phyloP scores from a whole-genome alignment of 2,329 filamentous ascomycete species.

The Chaetomiaceae sp. region DNA sequence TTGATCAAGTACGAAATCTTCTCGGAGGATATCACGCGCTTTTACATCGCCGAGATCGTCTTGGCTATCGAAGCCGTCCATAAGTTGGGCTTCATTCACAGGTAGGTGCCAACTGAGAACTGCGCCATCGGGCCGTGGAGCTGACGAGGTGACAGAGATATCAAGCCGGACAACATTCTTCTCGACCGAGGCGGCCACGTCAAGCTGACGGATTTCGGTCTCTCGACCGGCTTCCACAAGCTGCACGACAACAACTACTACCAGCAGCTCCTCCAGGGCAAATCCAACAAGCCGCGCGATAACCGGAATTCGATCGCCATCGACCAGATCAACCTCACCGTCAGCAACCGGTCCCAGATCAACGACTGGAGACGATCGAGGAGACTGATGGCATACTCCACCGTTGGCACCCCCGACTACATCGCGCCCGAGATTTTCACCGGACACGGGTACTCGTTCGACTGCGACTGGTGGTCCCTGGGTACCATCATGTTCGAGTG shows the following conservation, averaged over 20 bases:
- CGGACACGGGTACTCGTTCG: conserved; percentile 90
- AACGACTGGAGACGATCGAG: conserved; percentile 98
- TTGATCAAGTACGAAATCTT: conserved; percentile 99
- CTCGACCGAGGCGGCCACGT: conserved; percentile 94
- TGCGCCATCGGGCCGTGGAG: not conserved
- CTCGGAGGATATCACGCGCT: conserved; percentile 95
- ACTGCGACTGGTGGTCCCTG: conserved; percentile 99
- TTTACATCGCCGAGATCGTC: conserved; percentile 98
- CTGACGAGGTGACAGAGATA: conserved; percentile 57
- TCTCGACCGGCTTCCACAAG: conserved; percentile 97
- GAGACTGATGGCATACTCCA: conserved; percentile 94
- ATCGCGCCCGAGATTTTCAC: conserved; percentile 98
- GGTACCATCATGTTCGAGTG: conserved; percentile 99
- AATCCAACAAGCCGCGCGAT: conserved; percentile 65
- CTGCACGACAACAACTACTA: conserved; percentile 98
- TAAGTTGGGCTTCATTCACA: conserved; percentile 96
- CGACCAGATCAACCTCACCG: conserved; percentile 96
- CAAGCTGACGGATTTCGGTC: conserved; percentile 95
- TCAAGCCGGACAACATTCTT: conserved; percentile 98
- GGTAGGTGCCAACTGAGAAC: conserved; percentile 52
- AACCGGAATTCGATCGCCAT: conserved; percentile 93
- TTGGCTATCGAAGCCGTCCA: conserved; percentile 98
- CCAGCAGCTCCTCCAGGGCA: conserved; percentile 85
- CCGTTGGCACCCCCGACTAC: conserved; percentile 96
- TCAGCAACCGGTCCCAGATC: conserved; percentile 95